Evolutionary conservation across 2,329 filamentous ascomycete species (phyloP).

Genomic region (Fusarium nodosum): DNA sequence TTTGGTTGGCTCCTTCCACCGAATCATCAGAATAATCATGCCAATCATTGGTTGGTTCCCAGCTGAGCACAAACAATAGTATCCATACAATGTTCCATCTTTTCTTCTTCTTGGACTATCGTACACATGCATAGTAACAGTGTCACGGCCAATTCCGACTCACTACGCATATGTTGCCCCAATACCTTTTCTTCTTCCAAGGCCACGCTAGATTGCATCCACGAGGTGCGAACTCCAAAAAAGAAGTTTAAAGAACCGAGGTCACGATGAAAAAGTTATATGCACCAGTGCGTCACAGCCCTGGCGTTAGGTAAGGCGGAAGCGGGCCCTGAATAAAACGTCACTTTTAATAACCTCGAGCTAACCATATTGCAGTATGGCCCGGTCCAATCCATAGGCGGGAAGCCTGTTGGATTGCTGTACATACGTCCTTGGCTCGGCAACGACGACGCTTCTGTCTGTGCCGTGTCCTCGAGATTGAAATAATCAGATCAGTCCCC

Average conservation of each 20-base stretch:
- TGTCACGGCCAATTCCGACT: not conserved
- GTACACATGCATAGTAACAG: not conserved
- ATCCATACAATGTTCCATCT: not conserved
- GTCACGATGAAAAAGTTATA: conserved; percentile 25
- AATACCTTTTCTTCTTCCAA: not conserved
- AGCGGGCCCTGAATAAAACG: conserved; percentile 22
- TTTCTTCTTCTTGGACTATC: conserved; percentile 1
- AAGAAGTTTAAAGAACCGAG: conserved; percentile 27
- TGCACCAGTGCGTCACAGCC: conserved; percentile 32
- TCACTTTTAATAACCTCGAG: conserved; percentile 13
- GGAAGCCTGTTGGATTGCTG: conserved; percentile 20
- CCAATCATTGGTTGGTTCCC: conserved; percentile 10
- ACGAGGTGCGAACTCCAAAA: conserved; percentile 29
- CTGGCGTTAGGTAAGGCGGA: conserved; percentile 24
- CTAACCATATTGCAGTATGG: conserved; percentile 18
- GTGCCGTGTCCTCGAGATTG: conserved; percentile 24
- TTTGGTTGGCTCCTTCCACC: conserved; percentile 9
- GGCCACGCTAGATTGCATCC: conserved; percentile 4
- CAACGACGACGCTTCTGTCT: conserved; percentile 11
- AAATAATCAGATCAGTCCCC: conserved; percentile 37
- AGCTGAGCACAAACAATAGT: not conserved
- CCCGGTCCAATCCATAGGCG: conserved; percentile 14
- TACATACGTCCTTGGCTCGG: not conserved
- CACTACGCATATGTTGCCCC: no score
- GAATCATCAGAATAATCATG: conserved; percentile 9